These are phyloP conservation scores for Fusarium globosum DNA, from an alignment of 2,329 filamentous ascomycete genomes.

Conservation along the genomic window DNA sequence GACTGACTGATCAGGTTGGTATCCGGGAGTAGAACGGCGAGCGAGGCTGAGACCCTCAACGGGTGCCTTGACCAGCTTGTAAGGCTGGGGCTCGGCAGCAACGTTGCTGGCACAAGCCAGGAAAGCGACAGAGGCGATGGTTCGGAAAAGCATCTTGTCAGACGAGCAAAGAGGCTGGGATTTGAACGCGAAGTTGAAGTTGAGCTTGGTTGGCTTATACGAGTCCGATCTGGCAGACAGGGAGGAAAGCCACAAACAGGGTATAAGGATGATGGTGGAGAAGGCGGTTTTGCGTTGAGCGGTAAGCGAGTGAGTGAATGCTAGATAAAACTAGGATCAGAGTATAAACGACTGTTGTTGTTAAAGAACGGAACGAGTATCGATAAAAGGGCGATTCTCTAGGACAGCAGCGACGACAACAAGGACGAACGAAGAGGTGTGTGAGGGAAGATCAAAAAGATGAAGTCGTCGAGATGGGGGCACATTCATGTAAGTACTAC, in stretches of 20 bases:
- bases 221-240: constrained; percentile 28
- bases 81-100: constrained; percentile 49
- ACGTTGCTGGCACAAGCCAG: constrained; percentile 51
- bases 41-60: constrained; percentile 55
- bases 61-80: constrained; percentile 53
- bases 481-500: constrained; percentile 31
- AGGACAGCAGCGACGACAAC: constrained; percentile 15
- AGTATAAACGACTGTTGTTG: constrained; percentile 14
- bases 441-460: constrained; percentile 19
- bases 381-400: constrained; percentile 41
- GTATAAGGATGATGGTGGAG: constrained; percentile 33
- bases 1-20: constrained; percentile 59
- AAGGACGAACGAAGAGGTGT: constrained; percentile 25
- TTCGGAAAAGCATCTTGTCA: constrained; percentile 52
- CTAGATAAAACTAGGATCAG: constrained; percentile 30
- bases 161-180: background rate
- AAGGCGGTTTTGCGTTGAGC: constrained; percentile 23
- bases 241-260: constrained; percentile 40
- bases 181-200: constrained; percentile 17
- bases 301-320: constrained; percentile 19
- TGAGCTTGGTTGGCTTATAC: constrained; percentile 21
- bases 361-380: constrained; percentile 46
- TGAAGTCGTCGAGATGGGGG: constrained; percentile 22
- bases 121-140: constrained; percentile 49
- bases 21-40: constrained; percentile 59